Conservation (phyloP, 805 yeast species). For the Candida maris region DNA sequence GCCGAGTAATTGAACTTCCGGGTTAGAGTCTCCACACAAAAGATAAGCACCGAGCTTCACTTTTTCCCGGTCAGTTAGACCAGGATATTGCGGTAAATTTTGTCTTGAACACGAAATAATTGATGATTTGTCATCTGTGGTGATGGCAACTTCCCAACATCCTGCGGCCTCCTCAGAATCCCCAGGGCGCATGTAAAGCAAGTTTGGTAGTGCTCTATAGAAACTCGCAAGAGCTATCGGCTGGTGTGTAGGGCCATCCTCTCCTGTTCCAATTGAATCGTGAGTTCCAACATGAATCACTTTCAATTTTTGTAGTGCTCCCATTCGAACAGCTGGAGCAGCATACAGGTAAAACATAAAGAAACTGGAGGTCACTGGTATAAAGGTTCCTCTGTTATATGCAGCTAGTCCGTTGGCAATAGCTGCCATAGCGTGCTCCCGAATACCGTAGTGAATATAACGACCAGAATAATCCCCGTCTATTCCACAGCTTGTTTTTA, state of each 20-base stretch:
- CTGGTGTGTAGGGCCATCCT: slow-evolving; percentile 92
- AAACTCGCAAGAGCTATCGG: slow-evolving; percentile 85
- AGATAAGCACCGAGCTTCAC: slow-evolving; percentile 94
- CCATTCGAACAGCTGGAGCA: slow-evolving; percentile 82
- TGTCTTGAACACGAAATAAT: slow-evolving; percentile 79
- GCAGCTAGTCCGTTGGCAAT: slow-evolving; percentile 96
- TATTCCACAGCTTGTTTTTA: slow-evolving; percentile 42
- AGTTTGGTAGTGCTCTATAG: slow-evolving; percentile 74
- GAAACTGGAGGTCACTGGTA: slow-evolving; percentile 47
- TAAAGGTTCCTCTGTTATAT: slow-evolving; percentile 86
- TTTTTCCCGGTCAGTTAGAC: slow-evolving; percentile 75
- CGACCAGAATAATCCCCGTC: slow-evolving; percentile 84
- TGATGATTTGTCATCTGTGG: slow-evolving; percentile 60
- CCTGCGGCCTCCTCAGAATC: slow-evolving; percentile 87
- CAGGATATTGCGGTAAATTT: slow-evolving; percentile 86
- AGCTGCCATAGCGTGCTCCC: slow-evolving; percentile 99
- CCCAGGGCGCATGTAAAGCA: slow-evolving; percentile 86
- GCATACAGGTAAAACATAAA: slow-evolving; percentile 84
- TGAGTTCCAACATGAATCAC: slow-evolving; percentile 86
- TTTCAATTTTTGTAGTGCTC: slow-evolving; percentile 79
- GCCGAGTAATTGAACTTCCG: slow-evolving; percentile 65
- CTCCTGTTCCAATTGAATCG: slow-evolving; percentile 88
- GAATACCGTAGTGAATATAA: slow-evolving; percentile 94
- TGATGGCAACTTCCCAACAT: slow-evolving; percentile 65
- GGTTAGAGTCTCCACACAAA: slow-evolving; percentile 50